Base-by-base conservation (phyloP, 371 early-diverging fungal genomes). In the Apophysomyces trapeziformis region DNA sequence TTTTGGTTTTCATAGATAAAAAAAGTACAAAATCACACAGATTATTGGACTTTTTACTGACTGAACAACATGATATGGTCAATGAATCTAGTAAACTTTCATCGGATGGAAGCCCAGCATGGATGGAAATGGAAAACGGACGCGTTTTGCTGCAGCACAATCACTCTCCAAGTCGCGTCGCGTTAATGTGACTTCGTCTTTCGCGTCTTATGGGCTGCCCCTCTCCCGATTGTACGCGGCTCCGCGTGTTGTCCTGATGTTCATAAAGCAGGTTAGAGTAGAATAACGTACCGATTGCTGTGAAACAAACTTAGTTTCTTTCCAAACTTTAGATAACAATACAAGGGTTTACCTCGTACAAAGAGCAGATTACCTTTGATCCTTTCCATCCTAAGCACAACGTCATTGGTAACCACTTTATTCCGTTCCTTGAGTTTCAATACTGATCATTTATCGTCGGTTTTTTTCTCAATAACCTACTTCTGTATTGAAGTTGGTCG, bases 331-430 rank as follows among this genome's bases (percentile, higher is more conserved):
- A 93, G 93, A 93, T 99, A 73, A 88, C 90, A 57, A 97, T 99
- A 69, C 96, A 97, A 72, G 99, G 98, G 50, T 99, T 99, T 90
- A 99, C 98, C 85, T 96, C 96, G 70, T 99, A 99, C 82, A 96
- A 95, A 77, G 96, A 99, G 65, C 96, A 96, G 75, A 95, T 91
- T 4, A 85, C 90, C 18, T 91, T 94, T 63, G 96, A 96, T 47
- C 95, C 96, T 4, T 96, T 99, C 77, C 93, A 93, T 72, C 89
- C 92, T 5, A 85, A 90, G 45, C 96, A 95, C 79, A 98, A 98
- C 77, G 97, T 98, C 66, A 91, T 99, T 76, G 96, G 97, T 95
- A 82, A 61, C 41, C 32, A 1, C 18, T 21, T 26, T 16, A 26
- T 38, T 59, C 9, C 57, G 46, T 11, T 32, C 46, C 32, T 26